Evolutionary conservation across 108 stramenopile species (phyloP).

Genomic region (Seminavis robusta): DNA sequence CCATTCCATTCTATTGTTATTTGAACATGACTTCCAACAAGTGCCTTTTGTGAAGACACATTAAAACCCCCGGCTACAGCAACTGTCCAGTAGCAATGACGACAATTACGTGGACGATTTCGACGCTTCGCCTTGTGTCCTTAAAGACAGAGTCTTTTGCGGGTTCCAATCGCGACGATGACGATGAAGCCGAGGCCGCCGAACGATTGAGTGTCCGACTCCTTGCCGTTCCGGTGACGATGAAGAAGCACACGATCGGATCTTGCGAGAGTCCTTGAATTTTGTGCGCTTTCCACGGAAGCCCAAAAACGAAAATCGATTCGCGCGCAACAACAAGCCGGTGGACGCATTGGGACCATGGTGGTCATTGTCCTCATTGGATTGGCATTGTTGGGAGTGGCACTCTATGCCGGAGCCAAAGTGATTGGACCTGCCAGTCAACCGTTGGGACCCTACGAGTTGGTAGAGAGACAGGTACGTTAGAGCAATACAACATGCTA

Average conservation of each 20-base stretch:
- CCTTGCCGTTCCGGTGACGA: slow-evolving; percentile 9
- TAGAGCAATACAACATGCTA: neutral
- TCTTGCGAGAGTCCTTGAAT: slow-evolving; percentile 7
- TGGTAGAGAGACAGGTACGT: slow-evolving; percentile 72
- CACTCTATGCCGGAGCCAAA: slow-evolving; percentile 4
- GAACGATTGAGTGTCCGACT: slow-evolving; percentile 9
- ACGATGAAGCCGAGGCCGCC: neutral
- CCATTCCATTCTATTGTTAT: no score
- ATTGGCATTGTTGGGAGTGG: slow-evolving; percentile 7
- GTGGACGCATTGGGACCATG: slow-evolving; percentile 1
- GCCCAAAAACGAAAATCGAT: neutral
- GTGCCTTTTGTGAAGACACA: no score
- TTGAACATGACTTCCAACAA: no score
- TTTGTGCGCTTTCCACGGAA: neutral
- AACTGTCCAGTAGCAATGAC: no score
- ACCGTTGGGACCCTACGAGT: slow-evolving; percentile 70
- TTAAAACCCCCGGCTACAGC: no score
- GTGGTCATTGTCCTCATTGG: slow-evolving; percentile 4
- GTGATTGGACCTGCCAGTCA: slow-evolving; percentile 69
- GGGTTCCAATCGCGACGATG: no score
- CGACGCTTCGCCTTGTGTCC: no score
- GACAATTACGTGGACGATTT: no score
- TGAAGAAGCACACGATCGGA: slow-evolving; percentile 5
- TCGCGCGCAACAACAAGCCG: neutral
- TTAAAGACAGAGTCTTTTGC: no score